Percentiles rank a stretch among this genome's conserved stretches.
phyloP scores from a whole-genome alignment of 192 early-diverging fungal genomes.

The Physocladia obscura region DNA sequence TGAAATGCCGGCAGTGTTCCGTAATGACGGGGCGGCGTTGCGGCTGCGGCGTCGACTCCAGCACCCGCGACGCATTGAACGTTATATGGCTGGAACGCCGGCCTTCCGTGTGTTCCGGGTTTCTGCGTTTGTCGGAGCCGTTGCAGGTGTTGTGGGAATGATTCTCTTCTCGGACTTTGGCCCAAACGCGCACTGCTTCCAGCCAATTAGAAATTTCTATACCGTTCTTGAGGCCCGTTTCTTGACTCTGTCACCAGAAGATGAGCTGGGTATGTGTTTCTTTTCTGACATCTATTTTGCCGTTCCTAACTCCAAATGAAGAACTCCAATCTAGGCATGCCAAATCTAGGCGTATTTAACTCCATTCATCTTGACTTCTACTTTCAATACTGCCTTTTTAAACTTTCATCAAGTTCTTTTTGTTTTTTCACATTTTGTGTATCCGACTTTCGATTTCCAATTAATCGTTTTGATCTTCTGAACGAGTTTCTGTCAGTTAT shows the following conservation, averaged over 20 bases:
- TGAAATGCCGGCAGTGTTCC: background rate
- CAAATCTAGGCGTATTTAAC: background rate
- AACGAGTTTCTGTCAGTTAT: too few species aligned
- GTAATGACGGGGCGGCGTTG: background rate
- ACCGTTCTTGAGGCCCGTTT: background rate
- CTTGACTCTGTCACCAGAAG: slow-evolving; percentile 8
- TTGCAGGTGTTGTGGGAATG: background rate
- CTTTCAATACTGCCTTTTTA: background rate
- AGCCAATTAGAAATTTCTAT: slow-evolving; percentile 10
- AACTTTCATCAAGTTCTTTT: background rate
- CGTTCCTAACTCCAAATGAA: background rate
- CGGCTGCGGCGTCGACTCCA: slow-evolving; percentile 18
- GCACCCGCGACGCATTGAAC: slow-evolving; percentile 8
- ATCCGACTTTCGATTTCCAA: too few species aligned
- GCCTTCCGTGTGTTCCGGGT: background rate
- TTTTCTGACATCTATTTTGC: background rate
- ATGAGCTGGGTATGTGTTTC: background rate
- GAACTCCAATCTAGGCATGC: background rate
- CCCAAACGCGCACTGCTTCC: slow-evolving; percentile 4
- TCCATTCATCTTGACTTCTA: background rate
- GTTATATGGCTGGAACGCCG: background rate
- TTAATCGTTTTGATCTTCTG: too few species aligned
- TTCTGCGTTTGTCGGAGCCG: background rate
- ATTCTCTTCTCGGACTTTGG: slow-evolving; percentile 25
- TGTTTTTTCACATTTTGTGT: slow-evolving; percentile 9